Percentiles rank a stretch among this genome's conserved stretches.
These are phyloP conservation scores for Phytophthora palmivora DNA, from an alignment of 352 stramenopile species.

Conservation along the genomic window DNA sequence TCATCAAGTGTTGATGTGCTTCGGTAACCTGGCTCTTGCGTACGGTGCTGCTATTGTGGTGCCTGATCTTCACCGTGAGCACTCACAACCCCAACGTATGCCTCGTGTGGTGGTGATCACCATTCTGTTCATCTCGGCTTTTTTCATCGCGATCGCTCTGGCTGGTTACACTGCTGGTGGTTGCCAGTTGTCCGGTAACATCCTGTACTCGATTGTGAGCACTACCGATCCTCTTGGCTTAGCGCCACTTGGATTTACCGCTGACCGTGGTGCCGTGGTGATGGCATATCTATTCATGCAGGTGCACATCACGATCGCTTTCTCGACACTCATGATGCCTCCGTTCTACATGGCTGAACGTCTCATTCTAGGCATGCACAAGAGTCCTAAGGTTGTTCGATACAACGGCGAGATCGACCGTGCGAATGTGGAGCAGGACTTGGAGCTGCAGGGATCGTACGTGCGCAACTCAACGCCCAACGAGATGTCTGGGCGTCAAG, in stretches of 20 bases:
- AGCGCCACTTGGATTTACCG: slow-evolving; percentile 51
- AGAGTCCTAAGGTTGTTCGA: slow-evolving; percentile 32
- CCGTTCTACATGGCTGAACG: slow-evolving; percentile 71
- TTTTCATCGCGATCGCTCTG: slow-evolving; percentile 54
- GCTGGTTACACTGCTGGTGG: slow-evolving; percentile 52
- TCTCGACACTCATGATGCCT: slow-evolving; percentile 57
- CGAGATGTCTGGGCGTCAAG: slow-evolving; percentile 17
- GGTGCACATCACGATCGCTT: slow-evolving; percentile 54
- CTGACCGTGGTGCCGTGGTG: slow-evolving; percentile 50
- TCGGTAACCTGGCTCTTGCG: slow-evolving; percentile 56
- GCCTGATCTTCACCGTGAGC: slow-evolving; percentile 55
- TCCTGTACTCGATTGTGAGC: slow-evolving; percentile 62
- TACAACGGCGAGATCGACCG: slow-evolving; percentile 32
- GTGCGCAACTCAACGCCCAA: slow-evolving; percentile 41
- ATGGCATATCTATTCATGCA: slow-evolving; percentile 70
- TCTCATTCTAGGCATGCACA: slow-evolving; percentile 70
- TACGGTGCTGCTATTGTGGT: slow-evolving; percentile 67
- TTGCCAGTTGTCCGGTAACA: slow-evolving; percentile 63
- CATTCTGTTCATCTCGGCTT: slow-evolving; percentile 50
- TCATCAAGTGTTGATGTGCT: slow-evolving; percentile 53
- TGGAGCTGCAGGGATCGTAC: slow-evolving; percentile 42
- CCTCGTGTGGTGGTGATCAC: slow-evolving; percentile 60
- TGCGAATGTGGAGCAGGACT: slow-evolving; percentile 31
- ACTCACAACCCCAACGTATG: slow-evolving; percentile 59
- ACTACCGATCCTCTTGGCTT: slow-evolving; percentile 33